Percentiles rank a stretch among this genome's conserved stretches.
Evolutionary conservation across 345 rosid species (phyloP).

Genomic region (Brassica rapa): DNA sequence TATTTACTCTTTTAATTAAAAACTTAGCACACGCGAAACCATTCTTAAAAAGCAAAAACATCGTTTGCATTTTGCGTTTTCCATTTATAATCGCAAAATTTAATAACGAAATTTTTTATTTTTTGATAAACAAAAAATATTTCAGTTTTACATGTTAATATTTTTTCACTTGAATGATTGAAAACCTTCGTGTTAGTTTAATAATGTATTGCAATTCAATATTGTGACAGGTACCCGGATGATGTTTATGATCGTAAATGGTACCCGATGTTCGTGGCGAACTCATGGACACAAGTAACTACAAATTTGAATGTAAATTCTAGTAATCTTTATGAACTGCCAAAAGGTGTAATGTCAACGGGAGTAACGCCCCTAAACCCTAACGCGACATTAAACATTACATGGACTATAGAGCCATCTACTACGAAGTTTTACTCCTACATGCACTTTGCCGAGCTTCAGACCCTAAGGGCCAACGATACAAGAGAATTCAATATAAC

Average conservation of each 20-base stretch:
- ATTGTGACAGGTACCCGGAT: slow-evolving; percentile 30
- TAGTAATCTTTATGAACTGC: slow-evolving; percentile 7
- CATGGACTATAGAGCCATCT: slow-evolving; percentile 3
- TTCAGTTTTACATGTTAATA: background rate
- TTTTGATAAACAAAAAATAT: background rate
- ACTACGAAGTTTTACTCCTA: slow-evolving; percentile 12
- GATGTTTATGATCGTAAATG: slow-evolving; percentile 36
- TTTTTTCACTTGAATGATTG: background rate
- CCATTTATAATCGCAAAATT: background rate
- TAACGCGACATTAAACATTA: slow-evolving; percentile 11
- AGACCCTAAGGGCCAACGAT: slow-evolving; percentile 42
- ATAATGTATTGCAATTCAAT: background rate
- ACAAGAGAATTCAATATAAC: slow-evolving; percentile 46
- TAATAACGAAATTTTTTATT: background rate
- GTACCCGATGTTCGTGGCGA: background rate
- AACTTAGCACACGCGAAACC: background rate
- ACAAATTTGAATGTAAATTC: slow-evolving; percentile 1
- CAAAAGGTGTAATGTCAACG: slow-evolving; percentile 8
- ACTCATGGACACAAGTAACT: slow-evolving; percentile 26
- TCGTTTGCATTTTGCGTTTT: background rate
- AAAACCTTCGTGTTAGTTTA: background rate
- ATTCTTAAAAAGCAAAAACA: background rate
- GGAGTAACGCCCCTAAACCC: background rate
- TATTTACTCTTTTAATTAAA: background rate
- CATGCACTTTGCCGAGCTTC: slow-evolving; percentile 55